Evolutionary conservation across 805 yeast genomes (phyloP).

Genomic region (Ogataea nonfermentans): DNA sequence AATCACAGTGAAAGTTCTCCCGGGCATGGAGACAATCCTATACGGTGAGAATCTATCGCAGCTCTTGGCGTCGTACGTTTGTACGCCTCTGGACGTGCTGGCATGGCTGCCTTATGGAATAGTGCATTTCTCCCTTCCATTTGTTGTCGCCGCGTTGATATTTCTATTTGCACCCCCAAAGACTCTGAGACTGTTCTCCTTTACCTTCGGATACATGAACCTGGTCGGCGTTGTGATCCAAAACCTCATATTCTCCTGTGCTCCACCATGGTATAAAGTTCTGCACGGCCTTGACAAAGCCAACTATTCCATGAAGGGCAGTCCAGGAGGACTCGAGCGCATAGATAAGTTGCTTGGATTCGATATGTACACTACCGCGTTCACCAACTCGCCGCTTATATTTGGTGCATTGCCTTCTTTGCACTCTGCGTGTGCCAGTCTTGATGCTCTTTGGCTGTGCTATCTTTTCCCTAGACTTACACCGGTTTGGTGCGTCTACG

Average conservation of each 20-base stretch:
- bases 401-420: constrained; percentile 79
- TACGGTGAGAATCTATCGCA: constrained; percentile 91
- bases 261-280: constrained; percentile 96
- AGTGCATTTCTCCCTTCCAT: constrained; percentile 87
- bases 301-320: constrained; percentile 84
- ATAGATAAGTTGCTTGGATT: constrained; percentile 78
- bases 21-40: constrained; percentile 88
- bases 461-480: constrained; percentile 75
- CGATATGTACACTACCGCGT: constrained; percentile 79
- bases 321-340: constrained; percentile 93
- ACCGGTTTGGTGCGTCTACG: constrained; percentile 70
- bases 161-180: constrained; percentile 93
- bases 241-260: constrained; percentile 76
- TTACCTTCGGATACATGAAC: constrained; percentile 95
- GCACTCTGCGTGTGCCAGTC: constrained; percentile 91
- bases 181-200: constrained; percentile 75
- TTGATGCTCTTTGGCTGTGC: constrained; percentile 85
- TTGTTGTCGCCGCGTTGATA: constrained; percentile 72
- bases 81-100: constrained; percentile 65
- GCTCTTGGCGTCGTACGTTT: constrained; percentile 73
- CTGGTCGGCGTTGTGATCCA: constrained; percentile 81
- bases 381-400: constrained; percentile 83
- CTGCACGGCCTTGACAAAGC: constrained; percentile 87
- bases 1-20: constrained; percentile 83
- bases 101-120: constrained; percentile 97